These are phyloP conservation scores for Starmerella sp. DNA, from an alignment of 805 yeast genomes.

Conservation along the genomic window DNA sequence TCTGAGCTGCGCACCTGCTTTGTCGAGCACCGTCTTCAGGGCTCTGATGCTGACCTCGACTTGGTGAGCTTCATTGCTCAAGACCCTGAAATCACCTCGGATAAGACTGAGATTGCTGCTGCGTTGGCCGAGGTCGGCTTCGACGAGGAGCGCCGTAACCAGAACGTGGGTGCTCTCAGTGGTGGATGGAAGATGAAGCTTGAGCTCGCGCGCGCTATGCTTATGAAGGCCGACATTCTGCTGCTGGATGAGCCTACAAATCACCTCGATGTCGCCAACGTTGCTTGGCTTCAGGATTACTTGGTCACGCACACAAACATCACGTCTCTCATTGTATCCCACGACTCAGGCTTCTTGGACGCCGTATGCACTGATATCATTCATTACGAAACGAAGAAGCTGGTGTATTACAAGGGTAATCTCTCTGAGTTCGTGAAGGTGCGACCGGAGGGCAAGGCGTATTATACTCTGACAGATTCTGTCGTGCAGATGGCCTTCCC, in stretches of 20 bases:
- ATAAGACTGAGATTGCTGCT: conserved; percentile 55
- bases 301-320: conserved; percentile 70
- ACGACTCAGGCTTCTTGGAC: conserved; percentile 94
- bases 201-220: conserved; percentile 97
- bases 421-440: conserved; percentile 82
- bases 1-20: conserved; percentile 82
- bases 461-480: conserved; percentile 85
- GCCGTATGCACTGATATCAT: conserved; percentile 92
- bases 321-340: conserved; percentile 91
- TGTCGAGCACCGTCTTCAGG: conserved; percentile 94
- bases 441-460: conserved; percentile 92
- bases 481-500: conserved; percentile 97
- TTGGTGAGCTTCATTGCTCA: conserved; percentile 77
- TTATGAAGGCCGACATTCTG: conserved; percentile 91
- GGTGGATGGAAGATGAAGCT: conserved; percentile 99
- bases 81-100: conserved; percentile 69
- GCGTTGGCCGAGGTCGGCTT: conserved; percentile 84
- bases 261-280: conserved; percentile 90
- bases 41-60: conserved; percentile 84
- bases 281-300: conserved; percentile 87
- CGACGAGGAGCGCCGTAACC: conserved; percentile 77
- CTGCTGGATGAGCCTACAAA: conserved; percentile 96
- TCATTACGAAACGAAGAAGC: conserved; percentile 89
- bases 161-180: conserved; percentile 84
- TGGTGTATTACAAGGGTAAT: conserved; percentile 93